phyloP scores from a whole-genome alignment of 257 asterid species.

The Lithospermum erythrorhizon region DNA sequence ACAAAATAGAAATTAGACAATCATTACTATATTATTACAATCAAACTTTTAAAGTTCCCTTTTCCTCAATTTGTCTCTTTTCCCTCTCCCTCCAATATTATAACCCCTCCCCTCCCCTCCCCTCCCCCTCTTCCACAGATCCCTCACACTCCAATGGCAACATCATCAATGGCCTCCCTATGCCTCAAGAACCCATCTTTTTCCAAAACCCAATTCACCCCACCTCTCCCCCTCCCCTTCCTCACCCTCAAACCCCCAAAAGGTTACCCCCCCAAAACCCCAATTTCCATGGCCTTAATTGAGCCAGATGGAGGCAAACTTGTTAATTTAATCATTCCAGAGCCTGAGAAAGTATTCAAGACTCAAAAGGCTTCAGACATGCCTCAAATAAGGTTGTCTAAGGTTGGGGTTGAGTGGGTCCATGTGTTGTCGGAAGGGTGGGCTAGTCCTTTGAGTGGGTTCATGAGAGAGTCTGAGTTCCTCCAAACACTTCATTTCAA shows the following conservation, averaged over 20 bases:
- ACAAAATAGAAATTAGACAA: too few species aligned
- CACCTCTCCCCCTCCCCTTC: constrained; percentile 18
- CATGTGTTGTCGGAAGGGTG: constrained; percentile 56
- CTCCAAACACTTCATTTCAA: constrained; percentile 23
- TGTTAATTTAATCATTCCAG: constrained; percentile 35
- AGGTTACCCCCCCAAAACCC: constrained; percentile 17
- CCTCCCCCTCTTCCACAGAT: neutral
- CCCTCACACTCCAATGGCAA: constrained; percentile 32
- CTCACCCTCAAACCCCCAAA: constrained; percentile 21
- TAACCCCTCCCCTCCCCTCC: neutral
- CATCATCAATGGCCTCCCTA: constrained; percentile 52
- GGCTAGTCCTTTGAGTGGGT: constrained; percentile 57
- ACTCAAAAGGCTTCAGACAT: constrained; percentile 28
- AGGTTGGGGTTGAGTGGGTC: constrained; percentile 52
- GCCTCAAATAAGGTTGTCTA: constrained; percentile 34
- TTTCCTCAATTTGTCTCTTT: neutral
- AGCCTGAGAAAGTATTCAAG: constrained; percentile 15
- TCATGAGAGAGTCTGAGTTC: constrained; percentile 53
- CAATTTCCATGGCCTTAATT: constrained; percentile 35
- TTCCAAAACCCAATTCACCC: constrained; percentile 24
- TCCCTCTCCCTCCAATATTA: neutral
- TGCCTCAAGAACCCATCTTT: constrained; percentile 33
- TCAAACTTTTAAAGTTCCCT: neutral
- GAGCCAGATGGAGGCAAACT: constrained; percentile 87
- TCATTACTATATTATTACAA: too few species aligned